Conservation (phyloP, 192 early-diverging fungal species). For the Backusella tarrabulga region DNA sequence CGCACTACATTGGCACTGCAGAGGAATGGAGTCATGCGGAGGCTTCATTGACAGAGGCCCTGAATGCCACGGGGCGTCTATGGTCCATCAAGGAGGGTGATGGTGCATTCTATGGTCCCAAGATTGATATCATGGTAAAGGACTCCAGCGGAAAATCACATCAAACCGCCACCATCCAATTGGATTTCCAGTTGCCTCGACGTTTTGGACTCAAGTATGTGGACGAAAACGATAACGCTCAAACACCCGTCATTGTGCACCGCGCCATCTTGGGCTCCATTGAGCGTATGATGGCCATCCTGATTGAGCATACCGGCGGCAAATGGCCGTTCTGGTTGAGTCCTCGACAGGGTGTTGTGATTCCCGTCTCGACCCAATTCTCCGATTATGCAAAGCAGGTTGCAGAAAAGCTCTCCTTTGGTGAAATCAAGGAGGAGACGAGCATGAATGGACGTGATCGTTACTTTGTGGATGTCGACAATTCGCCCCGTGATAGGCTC, state of each 20-base stretch:
- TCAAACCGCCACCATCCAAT: conserved; percentile 93
- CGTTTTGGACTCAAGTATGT: conserved; percentile 80
- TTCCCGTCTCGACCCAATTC: conserved; percentile 66
- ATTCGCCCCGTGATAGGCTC: conserved; percentile 59
- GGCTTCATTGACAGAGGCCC: conserved; percentile 62
- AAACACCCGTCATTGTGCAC: conserved; percentile 92
- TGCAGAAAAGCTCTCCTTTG: conserved; percentile 32
- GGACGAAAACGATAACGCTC: conserved; percentile 58
- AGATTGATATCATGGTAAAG: conserved; percentile 86
- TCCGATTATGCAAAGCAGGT: conserved; percentile 69
- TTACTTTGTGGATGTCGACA: conserved; percentile 83
- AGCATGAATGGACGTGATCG: conserved; percentile 32
- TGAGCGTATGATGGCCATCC: conserved; percentile 94
- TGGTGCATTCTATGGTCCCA: conserved; percentile 97
- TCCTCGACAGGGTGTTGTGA: conserved; percentile 85
- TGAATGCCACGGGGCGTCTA: conserved; percentile 54
- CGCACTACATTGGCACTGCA: conserved; percentile 68
- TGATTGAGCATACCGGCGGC: conserved; percentile 90
- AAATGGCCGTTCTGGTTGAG: conserved; percentile 95
- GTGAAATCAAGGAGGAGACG: conserved; percentile 39
- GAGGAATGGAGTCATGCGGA: conserved; percentile 85
- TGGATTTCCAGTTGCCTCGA: conserved; percentile 93
- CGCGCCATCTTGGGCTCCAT: conserved; percentile 87
- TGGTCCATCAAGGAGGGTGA: conserved; percentile 84
- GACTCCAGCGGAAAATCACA: conserved; percentile 82